Conservation (phyloP, 345 rosid genomes). For the Aquilaria malaccensis region DNA sequence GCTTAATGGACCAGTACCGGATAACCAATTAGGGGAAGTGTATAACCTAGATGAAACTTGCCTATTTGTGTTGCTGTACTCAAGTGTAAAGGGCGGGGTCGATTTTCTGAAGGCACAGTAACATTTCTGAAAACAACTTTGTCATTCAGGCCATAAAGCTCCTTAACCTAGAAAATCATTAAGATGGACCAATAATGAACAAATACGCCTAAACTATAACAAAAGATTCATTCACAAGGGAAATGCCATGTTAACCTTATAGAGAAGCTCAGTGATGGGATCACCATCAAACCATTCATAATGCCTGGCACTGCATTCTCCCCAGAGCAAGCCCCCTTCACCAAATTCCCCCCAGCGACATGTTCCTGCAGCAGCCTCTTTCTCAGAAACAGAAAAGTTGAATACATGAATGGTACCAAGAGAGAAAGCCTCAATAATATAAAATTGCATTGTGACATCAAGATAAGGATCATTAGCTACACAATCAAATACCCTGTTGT, state of each 20-base stretch:
- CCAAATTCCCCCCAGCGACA: slow-evolving; percentile 99
- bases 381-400: slow-evolving; percentile 1
- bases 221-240: slow-evolving; percentile 1
- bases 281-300: slow-evolving; percentile 93
- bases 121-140: slow-evolving; percentile 70
- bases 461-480: not conserved
- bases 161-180: slow-evolving; percentile 58
- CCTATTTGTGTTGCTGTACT: slow-evolving; percentile 99
- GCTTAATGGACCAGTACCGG: slow-evolving; percentile 1
- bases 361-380: slow-evolving; percentile 48
- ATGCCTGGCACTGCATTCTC: slow-evolving; percentile 68
- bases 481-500: not conserved
- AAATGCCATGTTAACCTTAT: slow-evolving; percentile 36
- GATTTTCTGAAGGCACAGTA: slow-evolving; percentile 59
- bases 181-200: slow-evolving; percentile 3
- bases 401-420: slow-evolving; percentile 1
- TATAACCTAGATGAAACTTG: slow-evolving; percentile 23
- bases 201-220: not conserved
- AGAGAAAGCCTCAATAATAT: not conserved
- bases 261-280: slow-evolving; percentile 54
- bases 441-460: not conserved
- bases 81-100: slow-evolving; percentile 80
- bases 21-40: slow-evolving; percentile 8
- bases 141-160: slow-evolving; percentile 83
- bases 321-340: slow-evolving; percentile 94